Evolutionary conservation across 1,284 basidiomycete genomes (phyloP).

Genomic region (Heliocybe sulcata): DNA sequence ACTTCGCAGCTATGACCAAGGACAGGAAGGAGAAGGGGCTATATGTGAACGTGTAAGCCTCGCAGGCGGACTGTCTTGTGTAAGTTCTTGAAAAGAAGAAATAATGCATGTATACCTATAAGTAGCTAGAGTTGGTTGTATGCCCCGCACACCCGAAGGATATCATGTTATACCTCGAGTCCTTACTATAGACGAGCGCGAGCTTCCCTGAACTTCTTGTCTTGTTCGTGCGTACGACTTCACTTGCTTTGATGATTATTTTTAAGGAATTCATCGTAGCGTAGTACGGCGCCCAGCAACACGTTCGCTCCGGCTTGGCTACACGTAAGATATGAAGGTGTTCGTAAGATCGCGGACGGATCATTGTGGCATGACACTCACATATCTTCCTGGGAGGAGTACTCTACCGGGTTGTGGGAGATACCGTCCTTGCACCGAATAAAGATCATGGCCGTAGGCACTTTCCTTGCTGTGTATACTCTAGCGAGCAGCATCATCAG

Average conservation of each 20-base stretch:
- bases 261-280: background rate
- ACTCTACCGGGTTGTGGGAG: slow-evolving; percentile 17
- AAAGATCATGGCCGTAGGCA: slow-evolving; percentile 19
- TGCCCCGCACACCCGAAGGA: too few relatives aligned
- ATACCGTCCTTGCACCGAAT: slow-evolving; percentile 17
- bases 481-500: slow-evolving; percentile 5
- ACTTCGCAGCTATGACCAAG: slow-evolving; percentile 52
- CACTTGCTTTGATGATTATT: background rate
- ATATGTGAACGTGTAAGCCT: slow-evolving; percentile 25
- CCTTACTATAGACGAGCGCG: too few relatives aligned
- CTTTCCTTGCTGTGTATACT: slow-evolving; percentile 11
- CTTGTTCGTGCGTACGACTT: too few relatives aligned
- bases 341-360: background rate
- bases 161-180: too few relatives aligned
- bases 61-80: background rate
- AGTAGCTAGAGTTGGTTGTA: background rate
- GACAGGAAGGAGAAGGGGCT: slow-evolving; percentile 42
- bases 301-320: slow-evolving; percentile 1
- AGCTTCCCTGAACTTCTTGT: too few relatives aligned
- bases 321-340: background rate
- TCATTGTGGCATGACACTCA: slow-evolving; percentile 3
- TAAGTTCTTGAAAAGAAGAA: background rate
- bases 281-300: background rate
- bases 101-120: background rate
- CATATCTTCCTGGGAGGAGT: slow-evolving; percentile 14